Evolutionary conservation across 2,329 filamentous ascomycete species (phyloP).

Genomic region (Colletotrichum destructivum): DNA sequence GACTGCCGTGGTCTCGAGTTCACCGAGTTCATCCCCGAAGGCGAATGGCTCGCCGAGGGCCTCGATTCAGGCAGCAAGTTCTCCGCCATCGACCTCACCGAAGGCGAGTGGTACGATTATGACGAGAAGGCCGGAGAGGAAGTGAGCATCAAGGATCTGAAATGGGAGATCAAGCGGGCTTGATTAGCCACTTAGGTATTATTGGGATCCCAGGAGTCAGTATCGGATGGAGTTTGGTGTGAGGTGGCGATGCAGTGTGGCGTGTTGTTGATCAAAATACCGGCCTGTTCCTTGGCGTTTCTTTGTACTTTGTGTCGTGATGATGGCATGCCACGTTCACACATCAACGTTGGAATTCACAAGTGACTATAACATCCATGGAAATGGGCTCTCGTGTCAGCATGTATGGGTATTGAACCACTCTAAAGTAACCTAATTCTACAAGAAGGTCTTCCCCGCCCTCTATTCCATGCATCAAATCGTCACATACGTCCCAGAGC

Average conservation of each 20-base stretch:
- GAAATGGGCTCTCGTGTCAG: background rate
- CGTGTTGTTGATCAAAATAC: background rate
- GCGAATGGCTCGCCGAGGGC: slow-evolving; percentile 91
- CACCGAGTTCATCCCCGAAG: slow-evolving; percentile 91
- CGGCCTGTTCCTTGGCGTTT: background rate
- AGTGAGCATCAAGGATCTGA: slow-evolving; percentile 91
- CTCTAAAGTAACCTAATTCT: slow-evolving; percentile 37
- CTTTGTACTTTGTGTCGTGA: background rate
- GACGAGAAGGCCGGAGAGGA: slow-evolving; percentile 94
- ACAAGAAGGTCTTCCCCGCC: slow-evolving; percentile 32
- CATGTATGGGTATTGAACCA: slow-evolving; percentile 41
- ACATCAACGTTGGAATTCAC: background rate
- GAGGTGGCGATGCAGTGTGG: slow-evolving; percentile 2
- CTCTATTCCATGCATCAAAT: slow-evolving; percentile 32
- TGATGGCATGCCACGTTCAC: background rate
- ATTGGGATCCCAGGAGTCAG: slow-evolving; percentile 24
- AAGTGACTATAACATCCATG: background rate
- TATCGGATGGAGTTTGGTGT: slow-evolving; percentile 17
- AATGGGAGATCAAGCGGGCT: slow-evolving; percentile 85
- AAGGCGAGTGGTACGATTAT: slow-evolving; percentile 98
- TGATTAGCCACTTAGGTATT: slow-evolving; percentile 55
- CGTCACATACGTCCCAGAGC: slow-evolving; percentile 30
- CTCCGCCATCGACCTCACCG: slow-evolving; percentile 82
- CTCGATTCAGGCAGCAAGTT: slow-evolving; percentile 87
- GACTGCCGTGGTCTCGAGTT: slow-evolving; percentile 97